Base-by-base conservation (phyloP, 2,329 filamentous ascomycete species). In the Aspergillus sp. region DNA sequence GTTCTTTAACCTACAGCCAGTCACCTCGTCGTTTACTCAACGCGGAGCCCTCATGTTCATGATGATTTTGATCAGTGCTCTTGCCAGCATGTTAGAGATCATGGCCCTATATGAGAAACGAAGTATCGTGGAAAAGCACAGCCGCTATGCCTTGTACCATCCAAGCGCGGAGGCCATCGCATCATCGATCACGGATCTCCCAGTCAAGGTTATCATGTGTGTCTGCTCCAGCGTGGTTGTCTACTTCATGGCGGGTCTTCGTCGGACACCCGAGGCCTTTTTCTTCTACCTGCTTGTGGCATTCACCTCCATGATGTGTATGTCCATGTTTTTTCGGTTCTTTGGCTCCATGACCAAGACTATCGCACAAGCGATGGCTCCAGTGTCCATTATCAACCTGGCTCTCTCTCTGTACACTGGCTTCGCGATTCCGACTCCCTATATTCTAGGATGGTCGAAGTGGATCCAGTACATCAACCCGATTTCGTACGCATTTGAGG, bases 241-340 rank as follows among this genome's bases (percentile, higher is more conserved):
- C 3, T 95, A 95, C 74, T 95, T 95, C 70, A 86, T 95, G 83
- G 87, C 87, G 1, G 88, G 91, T 57, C 75, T 95, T 20, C 82
- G 87, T 47, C 80, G 89, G 51, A 84, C 87, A 59, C 77, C 88
- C 0, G 86, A 85, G 1, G 73, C 84, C 1, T 95, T 93, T 78
- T 95, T 95, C 79, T 88, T 91, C 75, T 94, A 89, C 79, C 71
- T 90, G 48, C 76, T 95, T 49, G 80, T 91, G 63, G 86, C 84
- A 2, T 90, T 93, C 73, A 68, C 80, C 55, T 83, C 84, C 1
- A 88, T 88, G 1, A 59, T 95, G 62, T 77, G 81, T 59, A 92
- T 92, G 87, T 90, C 86, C 47, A 90, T 89, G 83, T 80, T 91
- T 59, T 93, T 93, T 81, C 83, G 89, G 35, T 86, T 83, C 4